Base-by-base conservation (phyloP, 345 rosid species). In the Lepidium sativum region DNA sequence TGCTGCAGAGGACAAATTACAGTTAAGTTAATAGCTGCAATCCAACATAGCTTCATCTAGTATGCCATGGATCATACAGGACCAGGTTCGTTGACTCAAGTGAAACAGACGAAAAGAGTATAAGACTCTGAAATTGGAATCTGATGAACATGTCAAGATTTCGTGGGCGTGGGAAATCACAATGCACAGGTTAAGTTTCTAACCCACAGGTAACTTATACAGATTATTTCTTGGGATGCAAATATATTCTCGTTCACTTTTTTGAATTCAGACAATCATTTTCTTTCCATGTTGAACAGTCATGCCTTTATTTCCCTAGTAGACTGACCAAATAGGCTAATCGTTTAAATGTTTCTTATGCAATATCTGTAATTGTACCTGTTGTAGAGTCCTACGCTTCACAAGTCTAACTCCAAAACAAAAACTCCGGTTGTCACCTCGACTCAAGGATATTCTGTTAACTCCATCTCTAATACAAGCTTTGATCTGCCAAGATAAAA, bases 351-450 rank as follows among this genome's bases (percentile, higher is more conserved):
- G 15, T 62, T 63, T 35, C 35, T 20, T 35, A 18, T 34, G 57
- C 43, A 37, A 17, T 27, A 54, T 54, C 59, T 33, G 56, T 54
- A 45, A 10, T 13, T 45, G 21, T 79, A 90, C 99, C 96, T 90
- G 96, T 64, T 80, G 86, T 76, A 90, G 80, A 44, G 80, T 82
- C 71, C 83, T 82, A 33, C 92, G 82, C 78, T 81, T 88, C 31
- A 83, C 92, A 60, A 90, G 68, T 80, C 97, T 84, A 61, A 94
- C 95, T 37, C 99, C 99, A 44, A 88, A 65, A 80, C 96, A 90
- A 77, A 94, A 94, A 39, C 76, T 55, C 13, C 99, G 99, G 42
- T 92, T 78, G 78, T 94, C 99, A 60, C 95, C 80, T 52, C 95
- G 89, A 13, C 78, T 82, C 63, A 94, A 81, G 23, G 83, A 56